Evolutionary conservation across 768 basidiomycete genomes (phyloP), one percentile per base, ranked within the genome.

Genomic region (Tremella yokohamensis): DNA sequence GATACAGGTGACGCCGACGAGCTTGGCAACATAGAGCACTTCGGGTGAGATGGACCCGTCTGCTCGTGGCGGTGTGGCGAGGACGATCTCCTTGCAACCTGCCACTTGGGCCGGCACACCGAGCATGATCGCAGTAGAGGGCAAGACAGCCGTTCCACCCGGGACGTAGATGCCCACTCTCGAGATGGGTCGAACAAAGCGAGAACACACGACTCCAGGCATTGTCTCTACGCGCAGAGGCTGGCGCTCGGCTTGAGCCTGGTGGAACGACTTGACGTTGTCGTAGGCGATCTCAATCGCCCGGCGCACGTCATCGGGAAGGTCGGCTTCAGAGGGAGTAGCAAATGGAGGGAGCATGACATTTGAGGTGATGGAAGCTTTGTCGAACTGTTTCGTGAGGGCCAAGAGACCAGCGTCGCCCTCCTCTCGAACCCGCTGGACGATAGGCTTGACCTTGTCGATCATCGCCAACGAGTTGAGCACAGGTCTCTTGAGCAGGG

Each of bases 41-140:
- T 99, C 96, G 1, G 94, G 91, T 3, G 90, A 91, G 69, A 99
- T 85, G 66, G 84, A 87, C 11, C 94, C 96, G 76, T 98, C 92
- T 13, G 87, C 78, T 40, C 92, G 83, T 1, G 96, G 94, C n/a
- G 96, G 96, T 2, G 96, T 97, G 3, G 96, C 92, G 59, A 99
- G 82, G 39, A 97, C 88, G 62, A 98, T 86, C 67, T 89, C 84
- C 61, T 83, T 84, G 79, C 94, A 98, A 1, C 90, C 90, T 1
- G 96, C 96, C 9, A 97, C 96, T 75, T 96, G 92, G 1, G 96
- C 96, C 15, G 96, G 96, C 25, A 97, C 87, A 58, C 94, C 94
- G 18, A 99, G 85, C 93, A 97, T 97, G 67, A 99, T 82, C 2
- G 96, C 94, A 18, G 96, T 98, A 3, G 90, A 93, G 12, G 96